A percentile compares a stretch with the other conserved stretches of the same genome.
These are phyloP conservation scores for Paulownia fortunei DNA, from an alignment of 257 asterid genomes.

Conservation along the genomic window DNA sequence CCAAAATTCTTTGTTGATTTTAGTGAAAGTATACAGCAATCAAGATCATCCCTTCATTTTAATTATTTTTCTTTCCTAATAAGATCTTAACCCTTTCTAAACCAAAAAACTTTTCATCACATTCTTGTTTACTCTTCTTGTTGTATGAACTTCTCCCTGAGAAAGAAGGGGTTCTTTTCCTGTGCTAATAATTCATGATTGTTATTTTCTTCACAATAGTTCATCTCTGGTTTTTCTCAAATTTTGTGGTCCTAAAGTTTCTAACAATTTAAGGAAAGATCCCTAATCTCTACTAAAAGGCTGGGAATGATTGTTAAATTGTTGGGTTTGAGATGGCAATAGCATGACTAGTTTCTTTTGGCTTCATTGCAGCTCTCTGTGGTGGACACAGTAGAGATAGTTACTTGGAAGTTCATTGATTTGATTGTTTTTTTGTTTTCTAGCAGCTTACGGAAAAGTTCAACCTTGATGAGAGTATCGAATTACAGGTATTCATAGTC, in stretches of 20 bases:
- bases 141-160: conserved; percentile 17
- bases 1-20: background rate
- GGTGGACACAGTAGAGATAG: conserved; percentile 17
- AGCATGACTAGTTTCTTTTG: conserved; percentile 8
- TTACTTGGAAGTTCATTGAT: conserved; percentile 27
- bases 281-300: conserved; percentile 9
- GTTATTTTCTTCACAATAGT: background rate
- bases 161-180: background rate
- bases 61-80: too few species aligned
- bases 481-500: conserved; percentile 70
- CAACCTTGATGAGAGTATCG: conserved; percentile 72
- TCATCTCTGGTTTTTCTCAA: conserved; percentile 6
- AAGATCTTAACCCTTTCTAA: background rate
- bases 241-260: background rate
- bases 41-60: too few species aligned
- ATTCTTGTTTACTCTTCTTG: background rate
- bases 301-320: background rate
- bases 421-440: conserved; percentile 22
- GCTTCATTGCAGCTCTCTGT: conserved; percentile 16
- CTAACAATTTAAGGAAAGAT: conserved; percentile 8
- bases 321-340: conserved; percentile 17
- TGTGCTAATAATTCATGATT: background rate
- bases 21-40: background rate
- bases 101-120: background rate
- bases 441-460: conserved; percentile 75